Evolutionary conservation across 257 asterid species (phyloP).

Genomic region (Gentiana dahurica): DNA sequence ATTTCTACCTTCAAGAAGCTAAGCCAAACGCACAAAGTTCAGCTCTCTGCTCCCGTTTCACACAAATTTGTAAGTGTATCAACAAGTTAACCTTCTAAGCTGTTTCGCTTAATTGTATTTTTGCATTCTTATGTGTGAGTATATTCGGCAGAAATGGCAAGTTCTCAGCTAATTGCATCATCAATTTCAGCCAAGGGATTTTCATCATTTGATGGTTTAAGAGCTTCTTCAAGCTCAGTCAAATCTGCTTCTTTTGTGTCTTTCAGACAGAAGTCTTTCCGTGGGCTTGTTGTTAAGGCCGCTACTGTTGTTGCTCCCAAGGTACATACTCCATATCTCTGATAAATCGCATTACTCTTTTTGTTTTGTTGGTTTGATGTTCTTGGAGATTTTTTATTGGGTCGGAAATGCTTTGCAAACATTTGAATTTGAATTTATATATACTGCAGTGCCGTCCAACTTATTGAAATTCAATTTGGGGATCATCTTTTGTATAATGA

Average conservation of each 20-base stretch:
- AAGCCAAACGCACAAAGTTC: background rate
- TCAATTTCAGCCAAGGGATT: constrained; percentile 63
- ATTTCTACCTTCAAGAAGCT: background rate
- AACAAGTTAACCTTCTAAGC: background rate
- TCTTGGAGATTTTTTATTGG: too few relatives aligned
- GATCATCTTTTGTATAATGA: too few relatives aligned
- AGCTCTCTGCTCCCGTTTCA: background rate
- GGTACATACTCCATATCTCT: constrained; percentile 23
- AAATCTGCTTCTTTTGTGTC: constrained; percentile 41
- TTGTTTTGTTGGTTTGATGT: too few relatives aligned
- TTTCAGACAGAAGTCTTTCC: constrained; percentile 37
- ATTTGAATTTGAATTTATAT: too few relatives aligned
- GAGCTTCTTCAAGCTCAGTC: constrained; percentile 35
- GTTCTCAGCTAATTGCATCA: constrained; percentile 68
- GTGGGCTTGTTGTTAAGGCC: constrained; percentile 72
- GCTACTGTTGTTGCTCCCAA: constrained; percentile 85
- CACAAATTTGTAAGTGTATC: background rate
- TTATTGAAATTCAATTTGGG: too few relatives aligned
- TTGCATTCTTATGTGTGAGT: background rate
- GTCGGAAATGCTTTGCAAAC: too few relatives aligned
- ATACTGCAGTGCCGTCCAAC: too few relatives aligned
- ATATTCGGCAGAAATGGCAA: constrained; percentile 43
- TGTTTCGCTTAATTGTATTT: background rate
- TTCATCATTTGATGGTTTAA: constrained; percentile 68
- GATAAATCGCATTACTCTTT: too few relatives aligned